These are phyloP conservation scores for Marasmius fiardii DNA, from an alignment of 1,284 basidiomycete species.

Conservation along the genomic window DNA sequence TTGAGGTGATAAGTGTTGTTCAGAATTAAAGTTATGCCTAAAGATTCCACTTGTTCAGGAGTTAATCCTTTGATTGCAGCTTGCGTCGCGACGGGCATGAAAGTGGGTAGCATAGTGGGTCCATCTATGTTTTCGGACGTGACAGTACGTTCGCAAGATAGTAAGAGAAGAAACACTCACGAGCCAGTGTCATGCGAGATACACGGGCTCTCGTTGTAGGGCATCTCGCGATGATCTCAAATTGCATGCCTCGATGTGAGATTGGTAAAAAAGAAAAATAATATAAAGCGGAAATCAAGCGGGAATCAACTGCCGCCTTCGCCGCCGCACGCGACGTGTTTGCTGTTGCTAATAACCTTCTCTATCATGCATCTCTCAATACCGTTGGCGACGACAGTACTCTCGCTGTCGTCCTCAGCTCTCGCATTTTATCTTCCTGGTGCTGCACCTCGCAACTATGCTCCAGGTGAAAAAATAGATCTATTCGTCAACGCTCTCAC, in stretches of 20 bases:
- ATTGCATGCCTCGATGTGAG: constrained; percentile 50
- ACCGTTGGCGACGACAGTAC: constrained; percentile 8
- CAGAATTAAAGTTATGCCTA: constrained; percentile 75
- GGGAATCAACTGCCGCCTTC: not conserved
- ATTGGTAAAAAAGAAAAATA: not conserved
- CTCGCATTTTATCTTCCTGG: constrained; percentile 50
- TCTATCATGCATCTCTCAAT: constrained; percentile 14
- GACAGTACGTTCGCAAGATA: not conserved
- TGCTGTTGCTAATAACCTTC: not conserved
- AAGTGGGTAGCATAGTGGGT: constrained; percentile 76
- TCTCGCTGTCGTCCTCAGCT: constrained; percentile 17
- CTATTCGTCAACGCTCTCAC: constrained; percentile 86
- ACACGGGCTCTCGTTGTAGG: constrained; percentile 75
- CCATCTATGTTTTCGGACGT: constrained; percentile 50
- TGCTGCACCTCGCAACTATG: constrained; percentile 80
- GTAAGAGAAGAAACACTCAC: constrained; percentile 39
- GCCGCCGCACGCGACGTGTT: not conserved
- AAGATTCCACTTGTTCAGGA: constrained; percentile 75
- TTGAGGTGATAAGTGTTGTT: constrained; percentile 88
- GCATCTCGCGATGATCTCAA: constrained; percentile 76
- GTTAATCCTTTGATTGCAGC: constrained; percentile 85
- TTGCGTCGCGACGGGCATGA: constrained; percentile 90
- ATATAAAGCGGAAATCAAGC: too few relatives aligned
- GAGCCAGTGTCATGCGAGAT: constrained; percentile 69
- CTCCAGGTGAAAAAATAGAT: constrained; percentile 65